Conservation (phyloP, 495 filamentous ascomycete species). For the Recurvomyces mirabilis region DNA sequence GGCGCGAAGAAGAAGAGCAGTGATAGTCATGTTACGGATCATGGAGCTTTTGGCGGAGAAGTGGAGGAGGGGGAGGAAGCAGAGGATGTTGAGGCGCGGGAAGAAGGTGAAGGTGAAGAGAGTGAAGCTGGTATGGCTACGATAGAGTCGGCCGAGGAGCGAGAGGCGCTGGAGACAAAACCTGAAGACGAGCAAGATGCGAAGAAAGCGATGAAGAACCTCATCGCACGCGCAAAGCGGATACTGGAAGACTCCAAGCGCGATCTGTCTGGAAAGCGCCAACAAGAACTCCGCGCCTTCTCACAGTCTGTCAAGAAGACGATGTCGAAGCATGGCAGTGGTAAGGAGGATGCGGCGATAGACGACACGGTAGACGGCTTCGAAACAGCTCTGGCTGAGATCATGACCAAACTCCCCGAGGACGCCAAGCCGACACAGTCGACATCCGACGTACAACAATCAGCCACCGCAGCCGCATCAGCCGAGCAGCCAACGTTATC, state of each 20-base stretch:
- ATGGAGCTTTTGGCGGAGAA: conserved; percentile 24
- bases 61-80: conserved; percentile 28
- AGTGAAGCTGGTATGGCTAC: conserved; percentile 15
- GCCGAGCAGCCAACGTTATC: neutral
- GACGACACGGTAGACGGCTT: conserved; percentile 8
- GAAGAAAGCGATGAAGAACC: conserved; percentile 36
- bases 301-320: conserved; percentile 42
- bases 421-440: conserved; percentile 9
- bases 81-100: conserved; percentile 3
- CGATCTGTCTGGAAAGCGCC: conserved; percentile 45
- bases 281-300: conserved; percentile 52
- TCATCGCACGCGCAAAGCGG: conserved; percentile 43
- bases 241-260: conserved; percentile 41
- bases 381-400: conserved; percentile 16
- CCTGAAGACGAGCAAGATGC: conserved; percentile 20
- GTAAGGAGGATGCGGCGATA: neutral
- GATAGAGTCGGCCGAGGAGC: conserved; percentile 13
- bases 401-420: conserved; percentile 17
- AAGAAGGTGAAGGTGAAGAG: conserved; percentile 23
- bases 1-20: conserved; percentile 55
- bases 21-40: conserved; percentile 21
- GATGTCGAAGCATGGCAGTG: conserved; percentile 27
- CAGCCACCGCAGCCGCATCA: neutral
- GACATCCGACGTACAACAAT: neutral
- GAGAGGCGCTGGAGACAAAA: conserved; percentile 6